A percentile compares a stretch with the other conserved stretches of the same genome.
Evolutionary conservation across 1,139 yeast species (phyloP).

Genomic region (Blastobotrys proliferans): DNA sequence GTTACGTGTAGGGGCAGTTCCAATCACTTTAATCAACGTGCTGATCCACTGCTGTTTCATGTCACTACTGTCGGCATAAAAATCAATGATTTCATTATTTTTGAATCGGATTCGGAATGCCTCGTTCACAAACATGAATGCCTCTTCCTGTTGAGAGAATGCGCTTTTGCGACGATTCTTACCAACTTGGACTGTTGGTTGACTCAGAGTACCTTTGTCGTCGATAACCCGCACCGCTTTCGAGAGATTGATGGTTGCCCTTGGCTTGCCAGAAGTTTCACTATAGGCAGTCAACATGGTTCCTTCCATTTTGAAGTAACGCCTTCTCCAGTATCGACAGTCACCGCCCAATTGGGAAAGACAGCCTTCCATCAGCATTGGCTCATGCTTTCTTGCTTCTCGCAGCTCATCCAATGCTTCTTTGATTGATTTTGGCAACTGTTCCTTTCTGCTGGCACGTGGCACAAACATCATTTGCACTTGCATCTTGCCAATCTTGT

Average conservation of each 20-base stretch:
- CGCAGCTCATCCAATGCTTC: conserved; percentile 42
- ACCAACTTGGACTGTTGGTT: conserved; percentile 27
- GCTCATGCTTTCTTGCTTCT: conserved; percentile 22
- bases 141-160: conserved; percentile 31
- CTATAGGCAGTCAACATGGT: conserved; percentile 62
- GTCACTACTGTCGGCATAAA: conserved; percentile 55
- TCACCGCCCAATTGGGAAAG: conserved; percentile 78
- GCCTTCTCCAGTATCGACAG: conserved; percentile 57
- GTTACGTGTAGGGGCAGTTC: conserved; percentile 17
- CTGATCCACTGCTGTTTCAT: conserved; percentile 52
- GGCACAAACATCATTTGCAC: conserved; percentile 71
- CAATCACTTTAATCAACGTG: conserved; percentile 23
- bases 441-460: conserved; percentile 44
- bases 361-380: conserved; percentile 46
- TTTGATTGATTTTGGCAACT: conserved; percentile 50
- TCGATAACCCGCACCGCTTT: conserved; percentile 49
- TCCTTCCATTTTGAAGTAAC: conserved; percentile 59
- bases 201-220: conserved; percentile 24
- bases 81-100: conserved; percentile 65
- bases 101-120: conserved; percentile 57
- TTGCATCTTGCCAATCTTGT: conserved; percentile 59
- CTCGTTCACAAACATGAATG: conserved; percentile 26
- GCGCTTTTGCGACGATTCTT: conserved; percentile 30
- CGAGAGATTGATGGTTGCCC: conserved; percentile 65
- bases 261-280: conserved; percentile 55